A percentile compares a stretch with the other conserved stretches of the same genome.
These are phyloP conservation scores for Xylariales sp. DNA, from an alignment of 2,329 filamentous ascomycete species.

Conservation along the genomic window DNA sequence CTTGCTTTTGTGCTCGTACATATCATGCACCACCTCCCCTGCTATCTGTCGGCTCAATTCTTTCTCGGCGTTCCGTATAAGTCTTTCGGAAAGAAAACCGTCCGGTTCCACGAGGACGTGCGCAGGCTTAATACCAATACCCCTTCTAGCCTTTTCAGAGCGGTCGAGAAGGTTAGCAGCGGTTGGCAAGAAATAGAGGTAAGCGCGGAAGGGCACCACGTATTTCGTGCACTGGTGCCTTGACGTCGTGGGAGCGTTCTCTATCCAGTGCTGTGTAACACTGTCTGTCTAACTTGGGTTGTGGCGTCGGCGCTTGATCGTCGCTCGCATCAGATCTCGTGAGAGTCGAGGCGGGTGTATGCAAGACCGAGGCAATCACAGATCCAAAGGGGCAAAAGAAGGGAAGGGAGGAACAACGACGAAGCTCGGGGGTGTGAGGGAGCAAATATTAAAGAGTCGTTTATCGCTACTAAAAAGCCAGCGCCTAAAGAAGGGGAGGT, in stretches of 20 bases:
- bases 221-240: conserved; percentile 45
- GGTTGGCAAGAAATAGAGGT: conserved; percentile 17
- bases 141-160: conserved; percentile 24
- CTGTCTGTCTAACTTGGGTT: conserved; percentile 42
- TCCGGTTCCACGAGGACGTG: conserved; percentile 45
- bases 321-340: conserved; percentile 49
- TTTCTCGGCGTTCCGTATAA: conserved; percentile 44
- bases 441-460: conserved; percentile 52
- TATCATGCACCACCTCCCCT: conserved; percentile 56
- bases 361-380: conserved; percentile 45
- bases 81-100: conserved; percentile 38
- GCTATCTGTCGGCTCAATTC: conserved; percentile 52
- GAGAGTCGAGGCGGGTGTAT: conserved; percentile 43
- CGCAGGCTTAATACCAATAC: conserved; percentile 36
- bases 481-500: conserved; percentile 57
- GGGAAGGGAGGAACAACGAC: conserved; percentile 45
- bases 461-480: conserved; percentile 52
- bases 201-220: conserved; percentile 29
- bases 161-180: conserved; percentile 21
- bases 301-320: conserved; percentile 48
- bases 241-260: conserved; percentile 47
- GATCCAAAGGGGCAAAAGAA: conserved; percentile 47
- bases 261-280: conserved; percentile 49
- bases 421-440: conserved; percentile 48
- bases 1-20: conserved; percentile 56